Evolutionary conservation across 768 basidiomycete species (phyloP), one percentile per base, ranked within the genome.

Genomic region (Phaeotremella fagi): DNA sequence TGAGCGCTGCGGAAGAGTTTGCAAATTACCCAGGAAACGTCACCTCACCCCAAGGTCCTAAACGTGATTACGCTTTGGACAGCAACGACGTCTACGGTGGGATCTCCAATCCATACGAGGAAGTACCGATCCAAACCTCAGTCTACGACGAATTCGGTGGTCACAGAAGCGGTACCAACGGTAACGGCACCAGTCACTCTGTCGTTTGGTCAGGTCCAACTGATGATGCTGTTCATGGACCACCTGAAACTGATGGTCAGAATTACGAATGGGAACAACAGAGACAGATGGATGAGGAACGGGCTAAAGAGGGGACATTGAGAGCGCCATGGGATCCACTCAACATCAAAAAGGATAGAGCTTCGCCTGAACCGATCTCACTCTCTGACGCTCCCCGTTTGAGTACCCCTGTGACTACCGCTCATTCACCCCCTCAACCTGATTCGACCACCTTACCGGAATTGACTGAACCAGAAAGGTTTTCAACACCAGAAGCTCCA

Each of bases 221-320:
- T 5, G 62, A 64, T 18, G 62, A 64, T 11, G 62, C 58, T 5
- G 20, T 63, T n/a, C 27, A 43, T 3, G 41, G 38, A 45, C 52
- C 24, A 23, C 45, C 31, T 18, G 24, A 47, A 25, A 22, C 7
- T 18, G 46, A 37, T n/a, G 51, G 29, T 14, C 53, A 59, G 24
- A 64, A 56, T n/a, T 70, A 70, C 48, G 68, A 70, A 55, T 62
- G 57, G 24, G 65, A 66, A 38, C 63, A 64, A 48, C 65, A 70
- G 29, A 48, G 50, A n/a, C 36, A 54, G 18, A 44, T 62, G 24
- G 55, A 60, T 22, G 48, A 37, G 15, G 46, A 54, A 18, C 47
- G 52, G 28, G 54, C 57, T 2, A 48, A 61, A 37, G 61, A 62
- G 41, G 51, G 50, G 20, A 53, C 42, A 4, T 4, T 35, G 36